These are phyloP conservation scores for Malassezia caprae DNA, from an alignment of 1,284 basidiomycete species.

Conservation along the genomic window DNA sequence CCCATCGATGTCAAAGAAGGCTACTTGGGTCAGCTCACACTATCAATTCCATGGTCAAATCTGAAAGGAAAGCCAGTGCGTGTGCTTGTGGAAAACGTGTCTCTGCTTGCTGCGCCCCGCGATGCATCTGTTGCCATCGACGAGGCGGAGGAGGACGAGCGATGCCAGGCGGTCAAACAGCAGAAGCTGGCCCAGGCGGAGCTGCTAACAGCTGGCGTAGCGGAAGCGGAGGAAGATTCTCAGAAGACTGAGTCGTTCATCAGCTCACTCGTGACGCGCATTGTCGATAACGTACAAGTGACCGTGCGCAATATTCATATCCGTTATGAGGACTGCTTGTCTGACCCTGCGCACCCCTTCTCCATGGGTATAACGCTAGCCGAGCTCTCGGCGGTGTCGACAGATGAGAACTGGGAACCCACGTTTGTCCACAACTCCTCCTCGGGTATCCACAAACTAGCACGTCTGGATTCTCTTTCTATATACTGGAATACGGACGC, in stretches of 20 bases:
- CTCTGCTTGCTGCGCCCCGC: conserved; percentile 80
- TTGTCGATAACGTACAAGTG: conserved; percentile 93
- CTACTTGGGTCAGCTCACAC: conserved; percentile 78
- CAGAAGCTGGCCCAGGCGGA: conserved; percentile 84
- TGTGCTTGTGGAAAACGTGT: conserved; percentile 85
- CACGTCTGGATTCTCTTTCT: conserved; percentile 74
- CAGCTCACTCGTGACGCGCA: conserved; percentile 74
- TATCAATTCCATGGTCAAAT: conserved; percentile 92
- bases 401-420: conserved; percentile 81
- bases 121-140: conserved; percentile 61
- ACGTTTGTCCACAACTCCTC: conserved; percentile 85
- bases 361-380: conserved; percentile 84
- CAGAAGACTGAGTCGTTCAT: conserved; percentile 70
- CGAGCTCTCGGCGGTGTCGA: conserved; percentile 85
- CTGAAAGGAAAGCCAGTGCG: conserved; percentile 86
- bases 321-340: conserved; percentile 89
- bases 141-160: conserved; percentile 71
- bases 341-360: conserved; percentile 93
- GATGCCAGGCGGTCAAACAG: conserved; percentile 74
- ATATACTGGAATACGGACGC: conserved; percentile 95
- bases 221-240: conserved; percentile 54
- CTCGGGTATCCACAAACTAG: conserved; percentile 84
- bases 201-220: conserved; percentile 54
- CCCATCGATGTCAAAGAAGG: conserved; percentile 92
- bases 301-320: conserved; percentile 60